Base-by-base conservation (phyloP, 345 rosid genomes). In the Excoecaria cochinchinensis region DNA sequence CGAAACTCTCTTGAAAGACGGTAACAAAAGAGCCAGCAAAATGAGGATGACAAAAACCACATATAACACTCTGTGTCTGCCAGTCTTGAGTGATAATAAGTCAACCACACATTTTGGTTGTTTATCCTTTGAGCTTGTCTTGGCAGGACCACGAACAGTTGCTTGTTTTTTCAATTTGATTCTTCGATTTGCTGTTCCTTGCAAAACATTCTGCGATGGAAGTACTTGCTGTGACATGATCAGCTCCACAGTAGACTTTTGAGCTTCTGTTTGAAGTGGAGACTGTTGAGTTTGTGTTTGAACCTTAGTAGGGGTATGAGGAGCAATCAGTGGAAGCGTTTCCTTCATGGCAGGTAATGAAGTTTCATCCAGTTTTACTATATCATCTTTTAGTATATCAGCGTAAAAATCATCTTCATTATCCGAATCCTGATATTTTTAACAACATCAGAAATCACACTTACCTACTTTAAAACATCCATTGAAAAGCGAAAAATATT, bases 321-420 rank as follows among this genome's bases (percentile, higher is more conserved):
- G 74, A 70, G 61, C 22, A 24, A 68, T 65, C 69, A 31, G 24
- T 12, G 81, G 78, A 50, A 21, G 73, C 15, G 22, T 19, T 9
- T 51, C 60, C 6, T 71, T 73, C 50, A 46, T 8, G 6, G 66
- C 39, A 48, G 69, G 64, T 25, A 76, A 25, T 3, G 76, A 58
- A 42, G 80, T 39, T 55, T 88, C 90, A 12, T 92, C 97, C 1
- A 95, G 90, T 17, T 85, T 79, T 82, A 91, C 84, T 75, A 92
- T 92, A 67, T 92, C 99, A 62, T 92, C 95, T 7, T 92, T 90
- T 46, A 92, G 69, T 78, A 92, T 91, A 66, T 92, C 97, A 7
- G 95, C 93, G 53, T 75, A 94, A 51, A 79, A 87, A 70, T 92
- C 93, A 0, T 85, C 90, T 25, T 88, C 92, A 1, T 71, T 81